A percentile compares a stretch with the other conserved stretches of the same genome.
Conservation (phyloP, 805 yeast genomes). For the Ogataea corticis region DNA sequence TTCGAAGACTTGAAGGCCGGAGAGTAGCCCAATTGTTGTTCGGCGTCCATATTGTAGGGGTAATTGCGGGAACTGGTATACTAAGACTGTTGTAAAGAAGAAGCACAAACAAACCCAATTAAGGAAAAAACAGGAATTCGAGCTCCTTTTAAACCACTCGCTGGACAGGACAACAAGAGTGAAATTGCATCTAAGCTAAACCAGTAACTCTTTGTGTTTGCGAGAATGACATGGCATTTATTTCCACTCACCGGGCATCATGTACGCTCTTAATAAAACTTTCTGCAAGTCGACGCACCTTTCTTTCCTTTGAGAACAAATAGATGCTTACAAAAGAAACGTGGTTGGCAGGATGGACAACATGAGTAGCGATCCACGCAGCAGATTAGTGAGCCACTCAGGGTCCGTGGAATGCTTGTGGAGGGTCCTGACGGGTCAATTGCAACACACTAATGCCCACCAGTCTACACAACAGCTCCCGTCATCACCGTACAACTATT, state of each 20-base stretch:
- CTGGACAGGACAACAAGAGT: not conserved
- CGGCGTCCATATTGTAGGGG: constrained; percentile 34
- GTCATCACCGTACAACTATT: no score
- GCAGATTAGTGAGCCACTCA: no score
- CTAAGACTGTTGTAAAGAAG: not conserved
- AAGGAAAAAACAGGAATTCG: not conserved
- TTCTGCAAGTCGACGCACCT: constrained; percentile 4
- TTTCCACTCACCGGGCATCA: constrained; percentile 2
- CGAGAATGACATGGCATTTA: not conserved
- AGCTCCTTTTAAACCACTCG: not conserved
- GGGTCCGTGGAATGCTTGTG: no score
- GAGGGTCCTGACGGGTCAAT: no score
- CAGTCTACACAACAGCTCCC: no score
- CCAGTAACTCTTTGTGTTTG: not conserved
- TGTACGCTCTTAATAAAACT: constrained; percentile 3
- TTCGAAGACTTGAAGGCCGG: constrained; percentile 38
- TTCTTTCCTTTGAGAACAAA: constrained; percentile 1
- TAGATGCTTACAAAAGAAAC: constrained; percentile 6
- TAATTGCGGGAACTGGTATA: not conserved
- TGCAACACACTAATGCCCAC: no score
- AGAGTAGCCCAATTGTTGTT: constrained; percentile 42
- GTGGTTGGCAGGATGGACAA: not conserved
- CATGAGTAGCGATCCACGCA: no score
- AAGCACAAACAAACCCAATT: not conserved
- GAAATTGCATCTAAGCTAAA: constrained; percentile 1